Percentiles rank a stretch among this genome's conserved stretches.
phyloP scores from a whole-genome alignment of 129 eudicot species.

The Pulicaria dysenterica region DNA sequence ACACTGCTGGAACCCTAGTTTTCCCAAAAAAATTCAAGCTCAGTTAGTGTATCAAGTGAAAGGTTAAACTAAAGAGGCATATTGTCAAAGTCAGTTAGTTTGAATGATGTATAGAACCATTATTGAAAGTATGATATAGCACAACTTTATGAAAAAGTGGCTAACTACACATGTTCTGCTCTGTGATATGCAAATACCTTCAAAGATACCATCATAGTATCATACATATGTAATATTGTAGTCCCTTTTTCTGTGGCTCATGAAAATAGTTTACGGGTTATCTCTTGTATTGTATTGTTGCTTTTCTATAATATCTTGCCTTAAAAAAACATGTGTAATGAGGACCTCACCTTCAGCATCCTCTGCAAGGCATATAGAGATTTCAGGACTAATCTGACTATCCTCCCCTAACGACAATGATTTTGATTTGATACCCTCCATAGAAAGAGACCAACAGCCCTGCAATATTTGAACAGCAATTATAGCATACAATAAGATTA shows the following conservation, averaged over 20 bases:
- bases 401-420: slow-evolving; percentile 20
- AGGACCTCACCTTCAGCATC: slow-evolving; percentile 57
- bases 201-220: too few relatives aligned
- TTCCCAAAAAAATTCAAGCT: background rate
- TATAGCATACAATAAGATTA: slow-evolving; percentile 17
- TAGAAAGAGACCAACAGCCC: slow-evolving; percentile 16
- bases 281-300: too few relatives aligned
- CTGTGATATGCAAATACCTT: background rate
- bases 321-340: background rate
- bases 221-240: too few relatives aligned
- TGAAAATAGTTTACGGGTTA: too few relatives aligned
- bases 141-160: background rate
- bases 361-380: slow-evolving; percentile 50
- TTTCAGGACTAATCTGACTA: slow-evolving; percentile 37
- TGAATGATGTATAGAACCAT: background rate
- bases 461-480: slow-evolving; percentile 12
- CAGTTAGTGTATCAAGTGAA: slow-evolving; percentile 13
- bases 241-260: too few relatives aligned
- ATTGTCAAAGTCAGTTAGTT: background rate
- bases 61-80: background rate
- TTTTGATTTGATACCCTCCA: slow-evolving; percentile 44
- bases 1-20: slow-evolving; percentile 55
- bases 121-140: background rate
- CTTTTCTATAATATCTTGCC: too few relatives aligned
- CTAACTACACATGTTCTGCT: background rate